Base-by-base conservation (phyloP, 2,329 filamentous ascomycete species). In the Xylariales sp. region DNA sequence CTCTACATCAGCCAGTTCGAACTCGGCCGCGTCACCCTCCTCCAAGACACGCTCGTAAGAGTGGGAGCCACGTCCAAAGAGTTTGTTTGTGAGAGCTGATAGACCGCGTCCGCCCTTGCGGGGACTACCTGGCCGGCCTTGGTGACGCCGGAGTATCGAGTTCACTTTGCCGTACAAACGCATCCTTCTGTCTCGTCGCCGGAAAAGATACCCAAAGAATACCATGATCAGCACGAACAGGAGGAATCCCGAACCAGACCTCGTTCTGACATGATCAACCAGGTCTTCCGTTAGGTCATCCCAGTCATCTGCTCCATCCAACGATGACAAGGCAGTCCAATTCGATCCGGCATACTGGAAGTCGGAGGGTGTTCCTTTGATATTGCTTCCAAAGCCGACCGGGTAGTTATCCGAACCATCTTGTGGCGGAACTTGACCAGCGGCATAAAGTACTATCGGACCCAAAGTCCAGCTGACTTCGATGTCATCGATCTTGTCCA, bases 391-490 rank as follows among this genome's bases (percentile, higher is more conserved):
- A 58, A 97, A 97, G 0, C 93, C 93, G 8, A 98, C 93, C 0
- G 90, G 88, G 2, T 90, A 68, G 2, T 61, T 47, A 12, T 73
- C 70, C 31, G 76, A 66, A 14, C 73, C 68, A 2, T 70, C 73
- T 5, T 72, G 65, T 0, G 87, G 76, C 1, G 86, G 83, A 5
- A 98, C 74, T 60, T 96, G 88, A 3, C 88, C 93, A 1, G 91
- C 83, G 4, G 93, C 93, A 54, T 97, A 97, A 4, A 98, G 76
- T 5, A 98, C 79, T 76, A 97, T 96, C 59, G 96, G 95, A 1
- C 93, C 93, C 4, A 98, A 69, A 0, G 93, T 97, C 93, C 93
- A 98, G 68, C 88, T 95, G 14, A 98, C 84, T 68, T 98, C 94
- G 5, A 89, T 84, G 14, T 83, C 86, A 51, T 89, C 81, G 51